phyloP scores from a whole-genome alignment of 371 early-diverging fungal genomes.

The Apophysomyces sp. region DNA sequence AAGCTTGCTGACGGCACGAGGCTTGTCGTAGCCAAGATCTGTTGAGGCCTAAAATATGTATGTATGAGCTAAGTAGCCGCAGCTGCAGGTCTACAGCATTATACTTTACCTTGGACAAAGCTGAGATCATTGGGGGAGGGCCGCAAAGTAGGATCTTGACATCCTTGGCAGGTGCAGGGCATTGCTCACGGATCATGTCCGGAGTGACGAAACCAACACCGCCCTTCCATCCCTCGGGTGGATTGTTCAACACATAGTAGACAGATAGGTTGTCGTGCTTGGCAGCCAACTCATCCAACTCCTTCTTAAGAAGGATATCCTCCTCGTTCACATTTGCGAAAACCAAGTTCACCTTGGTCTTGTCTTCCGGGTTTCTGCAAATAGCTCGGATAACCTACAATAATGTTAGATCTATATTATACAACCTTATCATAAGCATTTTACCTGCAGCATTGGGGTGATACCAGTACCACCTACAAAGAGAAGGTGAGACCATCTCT shows the following conservation, averaged over 20 bases:
- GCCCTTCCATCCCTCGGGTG: conserved; percentile 84
- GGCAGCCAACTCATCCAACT: conserved; percentile 77
- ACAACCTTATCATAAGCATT: not conserved
- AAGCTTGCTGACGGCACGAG: conserved; percentile 81
- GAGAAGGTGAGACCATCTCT: not conserved
- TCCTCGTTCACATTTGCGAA: conserved; percentile 91
- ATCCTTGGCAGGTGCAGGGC: conserved; percentile 76
- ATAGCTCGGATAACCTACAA: conserved; percentile 78
- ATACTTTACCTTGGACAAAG: conserved; percentile 64
- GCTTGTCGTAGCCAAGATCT: conserved; percentile 74
- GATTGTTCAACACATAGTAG: conserved; percentile 83
- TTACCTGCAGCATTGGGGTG: conserved; percentile 91
- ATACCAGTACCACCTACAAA: conserved; percentile 76
- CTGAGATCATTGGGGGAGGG: conserved; percentile 92
- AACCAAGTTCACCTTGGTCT: conserved; percentile 79
- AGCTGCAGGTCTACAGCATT: conserved; percentile 14
- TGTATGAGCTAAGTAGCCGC: not conserved
- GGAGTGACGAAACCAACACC: conserved; percentile 86
- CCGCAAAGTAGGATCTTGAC: conserved; percentile 94
- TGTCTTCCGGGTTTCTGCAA: conserved; percentile 81
- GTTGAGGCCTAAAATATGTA: conserved; percentile 36
- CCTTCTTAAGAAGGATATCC: conserved; percentile 86
- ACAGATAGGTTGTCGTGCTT: conserved; percentile 83
- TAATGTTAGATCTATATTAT: not conserved
- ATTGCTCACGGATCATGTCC: conserved; percentile 73